Evolutionary conservation across 352 stramenopile species (phyloP).

Genomic region (Phytophthora uliginosa): DNA sequence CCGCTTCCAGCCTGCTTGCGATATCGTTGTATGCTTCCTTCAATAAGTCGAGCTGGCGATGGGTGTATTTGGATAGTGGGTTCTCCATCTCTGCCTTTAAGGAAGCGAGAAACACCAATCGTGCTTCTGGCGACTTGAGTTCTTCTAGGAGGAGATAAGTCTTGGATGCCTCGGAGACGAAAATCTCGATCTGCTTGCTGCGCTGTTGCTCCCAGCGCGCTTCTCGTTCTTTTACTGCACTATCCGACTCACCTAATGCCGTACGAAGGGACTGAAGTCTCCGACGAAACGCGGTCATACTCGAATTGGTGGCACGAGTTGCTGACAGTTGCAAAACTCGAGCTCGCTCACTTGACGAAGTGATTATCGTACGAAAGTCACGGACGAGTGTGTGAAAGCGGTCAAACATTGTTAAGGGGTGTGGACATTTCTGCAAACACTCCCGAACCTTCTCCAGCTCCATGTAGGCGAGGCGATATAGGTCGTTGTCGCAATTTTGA

Average conservation of each 20-base stretch:
- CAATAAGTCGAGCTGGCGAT: background rate
- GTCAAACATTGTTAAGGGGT: background rate
- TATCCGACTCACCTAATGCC: background rate
- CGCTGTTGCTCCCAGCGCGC: background rate
- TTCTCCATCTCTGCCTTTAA: background rate
- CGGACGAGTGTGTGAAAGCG: background rate
- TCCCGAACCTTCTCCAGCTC: background rate
- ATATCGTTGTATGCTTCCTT: background rate
- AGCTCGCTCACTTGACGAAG: background rate
- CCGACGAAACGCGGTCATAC: background rate
- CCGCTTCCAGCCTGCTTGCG: background rate
- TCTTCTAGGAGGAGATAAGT: conserved; percentile 9
- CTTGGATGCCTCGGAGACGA: background rate
- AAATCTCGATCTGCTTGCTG: background rate
- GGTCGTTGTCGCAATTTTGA: background rate
- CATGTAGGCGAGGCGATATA: background rate
- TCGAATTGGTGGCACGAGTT: background rate
- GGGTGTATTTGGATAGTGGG: background rate
- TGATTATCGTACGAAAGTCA: background rate
- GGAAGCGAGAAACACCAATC: background rate
- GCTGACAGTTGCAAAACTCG: conserved; percentile 1
- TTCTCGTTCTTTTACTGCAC: background rate
- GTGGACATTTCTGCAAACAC: background rate
- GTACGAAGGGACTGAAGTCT: background rate
- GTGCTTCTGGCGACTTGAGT: background rate